Evolutionary conservation across 2,329 filamentous ascomycete species (phyloP).

Genomic region (Fusarium begoniae): DNA sequence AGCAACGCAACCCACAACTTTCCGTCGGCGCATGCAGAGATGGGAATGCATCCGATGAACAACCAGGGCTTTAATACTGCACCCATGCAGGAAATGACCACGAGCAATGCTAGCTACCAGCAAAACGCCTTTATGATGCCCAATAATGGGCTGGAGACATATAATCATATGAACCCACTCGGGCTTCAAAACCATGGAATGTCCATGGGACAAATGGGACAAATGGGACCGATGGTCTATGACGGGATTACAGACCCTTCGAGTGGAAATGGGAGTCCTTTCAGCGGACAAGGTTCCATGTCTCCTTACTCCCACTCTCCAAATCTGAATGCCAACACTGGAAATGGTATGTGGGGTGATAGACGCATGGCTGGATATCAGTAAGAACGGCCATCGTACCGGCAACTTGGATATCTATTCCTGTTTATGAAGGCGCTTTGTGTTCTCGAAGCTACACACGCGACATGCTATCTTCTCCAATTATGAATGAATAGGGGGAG

Average conservation of each 20-base stretch:
- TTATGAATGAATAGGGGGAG: conserved; percentile 6
- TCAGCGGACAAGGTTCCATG: conserved; percentile 48
- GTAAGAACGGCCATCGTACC: background rate
- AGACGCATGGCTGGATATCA: conserved; percentile 30
- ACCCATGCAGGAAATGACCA: conserved; percentile 41
- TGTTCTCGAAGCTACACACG: background rate
- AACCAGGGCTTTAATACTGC: conserved; percentile 36
- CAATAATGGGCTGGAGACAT: conserved; percentile 45
- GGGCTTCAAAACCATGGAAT: conserved; percentile 44
- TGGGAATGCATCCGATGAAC: conserved; percentile 42
- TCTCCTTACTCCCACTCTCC: conserved; percentile 50
- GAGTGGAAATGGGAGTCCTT: conserved; percentile 49
- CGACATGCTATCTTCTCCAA: background rate
- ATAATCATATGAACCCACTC: conserved; percentile 45
- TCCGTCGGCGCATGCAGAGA: conserved; percentile 34
- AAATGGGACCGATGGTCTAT: conserved; percentile 44
- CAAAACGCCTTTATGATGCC: conserved; percentile 42
- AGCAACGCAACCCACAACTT: conserved; percentile 42
- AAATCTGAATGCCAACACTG: conserved; percentile 41
- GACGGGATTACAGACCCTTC: conserved; percentile 46
- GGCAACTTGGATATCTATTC: background rate
- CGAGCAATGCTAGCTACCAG: conserved; percentile 38
- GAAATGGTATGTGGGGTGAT: conserved; percentile 27
- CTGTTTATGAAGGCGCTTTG: background rate
- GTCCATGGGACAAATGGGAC: conserved; percentile 38